Evolutionary conservation across 768 basidiomycete genomes (phyloP).

Genomic region (Suillus placidus): DNA sequence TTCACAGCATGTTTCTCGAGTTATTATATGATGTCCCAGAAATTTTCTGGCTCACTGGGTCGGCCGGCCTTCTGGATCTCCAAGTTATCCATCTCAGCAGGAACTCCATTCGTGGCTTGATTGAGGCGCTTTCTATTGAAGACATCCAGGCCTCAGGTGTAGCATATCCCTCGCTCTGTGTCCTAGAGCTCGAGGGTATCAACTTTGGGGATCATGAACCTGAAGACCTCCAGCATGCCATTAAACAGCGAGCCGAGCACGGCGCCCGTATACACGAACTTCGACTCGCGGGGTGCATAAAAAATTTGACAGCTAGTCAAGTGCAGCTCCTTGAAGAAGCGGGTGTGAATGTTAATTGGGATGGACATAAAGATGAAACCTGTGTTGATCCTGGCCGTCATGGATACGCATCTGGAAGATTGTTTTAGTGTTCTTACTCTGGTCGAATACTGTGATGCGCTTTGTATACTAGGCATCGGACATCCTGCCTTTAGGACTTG

Average conservation of each 20-base stretch:
- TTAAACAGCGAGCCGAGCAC: too few relatives aligned
- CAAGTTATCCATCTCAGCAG: neutral
- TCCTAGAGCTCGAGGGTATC: neutral
- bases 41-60: neutral
- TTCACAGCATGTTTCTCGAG: neutral
- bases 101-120: neutral
- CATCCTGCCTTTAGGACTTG: neutral
- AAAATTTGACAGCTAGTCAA: neutral
- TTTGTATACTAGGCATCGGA: neutral
- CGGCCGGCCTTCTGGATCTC: neutral
- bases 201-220: neutral
- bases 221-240: neutral
- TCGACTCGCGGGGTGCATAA: neutral
- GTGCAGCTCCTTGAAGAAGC: neutral
- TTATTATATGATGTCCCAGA: neutral
- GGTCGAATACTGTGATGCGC: neutral
- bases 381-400: neutral
- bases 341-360: neutral
- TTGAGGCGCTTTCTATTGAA: neutral
- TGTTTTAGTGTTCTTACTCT: neutral
- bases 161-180: neutral
- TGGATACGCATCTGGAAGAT: neutral
- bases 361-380: conserved; percentile 1
- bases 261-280: neutral
- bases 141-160: neutral